phyloP scores from a whole-genome alignment of 2,329 filamentous ascomycete species.

The Microdochium trichocladiopsis region DNA sequence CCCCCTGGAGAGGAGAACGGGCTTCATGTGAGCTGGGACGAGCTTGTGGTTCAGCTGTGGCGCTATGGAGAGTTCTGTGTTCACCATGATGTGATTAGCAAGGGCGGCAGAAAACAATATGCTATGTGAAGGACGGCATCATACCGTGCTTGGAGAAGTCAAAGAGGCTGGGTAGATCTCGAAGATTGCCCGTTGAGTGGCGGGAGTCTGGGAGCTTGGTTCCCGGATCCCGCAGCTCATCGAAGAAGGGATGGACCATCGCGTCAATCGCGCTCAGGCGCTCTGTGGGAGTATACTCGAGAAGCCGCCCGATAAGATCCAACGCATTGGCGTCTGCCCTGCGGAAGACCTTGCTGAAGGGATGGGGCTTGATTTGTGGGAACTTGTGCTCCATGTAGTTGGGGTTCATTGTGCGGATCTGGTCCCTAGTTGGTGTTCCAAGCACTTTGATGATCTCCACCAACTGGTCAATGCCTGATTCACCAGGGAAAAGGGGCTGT shows the following conservation, averaged over 20 bases:
- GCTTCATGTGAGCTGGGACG: constrained; percentile 75
- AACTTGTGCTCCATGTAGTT: constrained; percentile 99
- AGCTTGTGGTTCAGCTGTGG: constrained; percentile 81
- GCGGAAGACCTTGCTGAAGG: constrained; percentile 98
- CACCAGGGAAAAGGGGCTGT: constrained; percentile 93
- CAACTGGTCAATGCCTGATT: constrained; percentile 96
- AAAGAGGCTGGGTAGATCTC: constrained; percentile 82
- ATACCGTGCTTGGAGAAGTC: constrained; percentile 91
- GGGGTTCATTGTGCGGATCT: constrained; percentile 99
- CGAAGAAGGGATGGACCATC: constrained; percentile 98
- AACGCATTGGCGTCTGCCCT: constrained; percentile 92
- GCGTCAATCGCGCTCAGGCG: constrained; percentile 88
- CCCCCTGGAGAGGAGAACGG: constrained; percentile 66
- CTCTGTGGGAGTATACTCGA: constrained; percentile 97
- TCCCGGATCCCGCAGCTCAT: constrained; percentile 86
- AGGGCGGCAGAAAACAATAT: constrained; percentile 4
- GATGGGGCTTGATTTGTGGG: constrained; percentile 98
- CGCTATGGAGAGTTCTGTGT: constrained; percentile 86
- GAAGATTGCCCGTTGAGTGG: constrained; percentile 71
- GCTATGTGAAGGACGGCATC: constrained; percentile 19
- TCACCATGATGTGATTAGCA: constrained; percentile 11
- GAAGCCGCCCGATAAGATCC: constrained; percentile 83
- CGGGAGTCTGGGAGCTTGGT: constrained; percentile 92
- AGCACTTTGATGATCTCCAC: constrained; percentile 99
- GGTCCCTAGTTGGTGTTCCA: constrained; percentile 91